Evolutionary conservation across 768 basidiomycete genomes (phyloP).

Genomic region (Boletus rex-veris): DNA sequence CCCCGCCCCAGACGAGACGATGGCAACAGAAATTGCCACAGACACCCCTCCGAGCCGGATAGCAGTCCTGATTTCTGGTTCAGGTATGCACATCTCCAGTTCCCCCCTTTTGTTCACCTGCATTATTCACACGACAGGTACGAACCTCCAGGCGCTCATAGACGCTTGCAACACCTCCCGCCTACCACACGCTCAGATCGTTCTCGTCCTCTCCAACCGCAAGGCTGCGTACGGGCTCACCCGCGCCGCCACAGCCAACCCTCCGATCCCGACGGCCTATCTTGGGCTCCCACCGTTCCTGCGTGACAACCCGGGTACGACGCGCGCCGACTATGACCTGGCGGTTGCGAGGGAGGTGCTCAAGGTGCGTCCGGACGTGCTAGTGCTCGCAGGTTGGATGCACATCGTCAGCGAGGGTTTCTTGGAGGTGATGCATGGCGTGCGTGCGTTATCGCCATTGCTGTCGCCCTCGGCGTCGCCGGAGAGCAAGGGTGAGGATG

Average conservation of each 20-base stretch:
- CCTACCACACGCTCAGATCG: constrained; percentile 67
- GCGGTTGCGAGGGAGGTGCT: constrained; percentile 73
- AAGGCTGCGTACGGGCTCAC: constrained; percentile 87
- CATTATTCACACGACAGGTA: constrained; percentile 48
- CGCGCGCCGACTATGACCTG: constrained; percentile 80
- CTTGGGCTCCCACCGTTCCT: constrained; percentile 84
- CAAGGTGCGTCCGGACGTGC: constrained; percentile 66
- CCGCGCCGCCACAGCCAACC: constrained; percentile 66
- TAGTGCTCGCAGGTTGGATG: constrained; percentile 99
- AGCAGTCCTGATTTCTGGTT: constrained; percentile 58
- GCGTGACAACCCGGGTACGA: constrained; percentile 66
- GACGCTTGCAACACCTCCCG: constrained; percentile 78
- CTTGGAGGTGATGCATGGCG: constrained; percentile 55
- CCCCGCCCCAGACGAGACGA: neutral
- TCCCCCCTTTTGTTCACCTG: neutral
- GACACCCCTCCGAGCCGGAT: constrained; percentile 8
- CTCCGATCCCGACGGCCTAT: constrained; percentile 78
- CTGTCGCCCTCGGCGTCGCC: too few relatives aligned
- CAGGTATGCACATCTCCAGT: constrained; percentile 38
- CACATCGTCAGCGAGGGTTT: constrained; percentile 87
- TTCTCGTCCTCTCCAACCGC: constrained; percentile 86
- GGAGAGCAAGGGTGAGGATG: neutral
- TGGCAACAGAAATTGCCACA: neutral
- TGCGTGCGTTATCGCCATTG: constrained; percentile 28
- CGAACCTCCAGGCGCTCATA: constrained; percentile 94